Conservation (phyloP, 2,329 filamentous ascomycete species). For the Trichoderma polysporum region DNA sequence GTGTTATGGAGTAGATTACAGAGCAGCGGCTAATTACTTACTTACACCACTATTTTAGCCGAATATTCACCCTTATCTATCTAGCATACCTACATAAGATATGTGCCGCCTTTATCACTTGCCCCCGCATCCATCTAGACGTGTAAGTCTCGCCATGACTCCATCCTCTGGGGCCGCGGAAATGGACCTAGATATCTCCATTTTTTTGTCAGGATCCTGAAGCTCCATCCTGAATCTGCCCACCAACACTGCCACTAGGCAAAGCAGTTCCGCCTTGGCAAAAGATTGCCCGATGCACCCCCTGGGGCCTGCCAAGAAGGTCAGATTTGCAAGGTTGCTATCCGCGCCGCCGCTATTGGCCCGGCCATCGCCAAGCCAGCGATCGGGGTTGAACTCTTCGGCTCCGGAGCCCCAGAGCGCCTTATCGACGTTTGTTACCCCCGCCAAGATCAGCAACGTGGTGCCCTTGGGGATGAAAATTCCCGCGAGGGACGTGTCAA, state of each 20-base stretch:
- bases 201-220: background rate
- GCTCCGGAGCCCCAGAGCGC: slow-evolving; percentile 76
- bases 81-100: too few species aligned
- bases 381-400: slow-evolving; percentile 71
- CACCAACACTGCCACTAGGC: slow-evolving; percentile 66
- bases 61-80: too few species aligned
- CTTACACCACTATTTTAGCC: too few species aligned
- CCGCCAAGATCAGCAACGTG: slow-evolving; percentile 61
- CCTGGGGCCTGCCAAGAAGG: slow-evolving; percentile 79
- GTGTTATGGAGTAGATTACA: too few species aligned
- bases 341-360: background rate
- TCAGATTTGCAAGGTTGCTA: slow-evolving; percentile 67
- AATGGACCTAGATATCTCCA: background rate
- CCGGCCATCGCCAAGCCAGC: slow-evolving; percentile 57
- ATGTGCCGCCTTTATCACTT: too few species aligned
- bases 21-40: too few species aligned
- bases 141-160: background rate
- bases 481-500: slow-evolving; percentile 28
- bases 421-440: slow-evolving; percentile 68
- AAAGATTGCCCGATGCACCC: slow-evolving; percentile 79
- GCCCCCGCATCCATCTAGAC: background rate
- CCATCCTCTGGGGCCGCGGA: slow-evolving; percentile 2
- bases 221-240: slow-evolving; percentile 3
- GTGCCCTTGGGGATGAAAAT: slow-evolving; percentile 57
- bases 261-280: slow-evolving; percentile 71